Evolutionary conservation across 2,329 filamentous ascomycete genomes (phyloP), one percentile per base, ranked within the genome.

Genomic region (Podosphaera aphanis): DNA sequence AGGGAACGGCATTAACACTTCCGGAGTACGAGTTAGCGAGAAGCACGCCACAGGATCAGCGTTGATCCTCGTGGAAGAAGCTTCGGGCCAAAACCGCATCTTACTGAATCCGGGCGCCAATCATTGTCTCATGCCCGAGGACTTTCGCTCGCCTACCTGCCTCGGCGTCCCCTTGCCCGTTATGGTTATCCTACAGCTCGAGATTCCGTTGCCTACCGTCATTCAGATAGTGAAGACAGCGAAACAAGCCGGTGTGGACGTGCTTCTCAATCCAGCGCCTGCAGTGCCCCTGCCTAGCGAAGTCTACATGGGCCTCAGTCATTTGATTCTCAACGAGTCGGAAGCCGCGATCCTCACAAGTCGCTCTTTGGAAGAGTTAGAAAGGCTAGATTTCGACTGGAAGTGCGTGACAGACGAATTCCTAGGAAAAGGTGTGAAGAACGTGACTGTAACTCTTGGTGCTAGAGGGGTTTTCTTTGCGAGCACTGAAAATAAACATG

Each of bases 321-420:
- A 93, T 55, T 67, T 94, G 38, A 73, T 94, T 44, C 73, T 94
- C 55, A 94, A 95, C 57, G 86, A 94, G 65, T 90, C 79, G 1
- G 86, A 94, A 64, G 83, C 85, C 2, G 71, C 77, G 7, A 71
- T 86, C 43, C 69, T 93, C 46, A 76, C 73, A 0, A 74, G 71
- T 1, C 58, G 60, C 3, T 56, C 56, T 1, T 55, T 62, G 2
- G 53, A 59, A 11, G 61, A 57, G 1, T 55, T 66, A 6, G 67
- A 71, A 52, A 61, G 59, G 0, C 66, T 68, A 20, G 64, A 71
- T 23, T 59, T 63, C 44, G 57, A 60, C 0, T 59, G 54, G 54
- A 53, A 57, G 2, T 44, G 56, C 33, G 67, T 79, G 1, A 41
- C 25, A 13, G 37, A 27, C 6, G 64, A 68, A 43, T 90, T 93